These are phyloP conservation scores for Juncus inflexus DNA, from an alignment of 176 grass and related monocot genomes.

Conservation along the genomic window DNA sequence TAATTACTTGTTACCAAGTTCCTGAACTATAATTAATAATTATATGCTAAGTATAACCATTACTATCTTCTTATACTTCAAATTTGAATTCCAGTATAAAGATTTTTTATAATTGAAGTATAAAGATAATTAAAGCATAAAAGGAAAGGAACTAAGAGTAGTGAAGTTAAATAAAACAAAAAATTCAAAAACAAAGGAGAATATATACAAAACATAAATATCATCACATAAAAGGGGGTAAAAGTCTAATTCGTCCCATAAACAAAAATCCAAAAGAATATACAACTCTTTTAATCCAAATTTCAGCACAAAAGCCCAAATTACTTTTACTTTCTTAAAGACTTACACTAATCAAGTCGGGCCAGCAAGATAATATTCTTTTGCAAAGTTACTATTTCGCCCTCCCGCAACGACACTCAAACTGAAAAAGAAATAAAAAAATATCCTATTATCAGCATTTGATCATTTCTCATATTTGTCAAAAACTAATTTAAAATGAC, in stretches of 20 bases:
- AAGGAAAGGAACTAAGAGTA: no score
- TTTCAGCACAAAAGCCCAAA: neutral
- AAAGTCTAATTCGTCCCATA: neutral
- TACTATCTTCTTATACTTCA: no score
- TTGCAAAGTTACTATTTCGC: neutral
- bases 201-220: neutral
- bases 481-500: neutral
- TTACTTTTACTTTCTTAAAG: no score
- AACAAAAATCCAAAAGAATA: neutral
- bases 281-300: neutral
- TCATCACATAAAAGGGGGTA: no score
- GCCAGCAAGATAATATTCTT: neutral
- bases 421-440: constrained; percentile 12
- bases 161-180: neutral
- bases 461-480: neutral
- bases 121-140: no score
- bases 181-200: neutral
- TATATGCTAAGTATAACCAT: no score
- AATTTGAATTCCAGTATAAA: no score
- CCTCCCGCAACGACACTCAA: neutral
- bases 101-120: no score
- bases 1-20: no score
- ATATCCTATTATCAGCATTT: neutral
- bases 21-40: no score
- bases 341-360: no score